Base-by-base conservation (phyloP, 129 eudicot species). In the Rutidosis leptorrhynchoides region DNA sequence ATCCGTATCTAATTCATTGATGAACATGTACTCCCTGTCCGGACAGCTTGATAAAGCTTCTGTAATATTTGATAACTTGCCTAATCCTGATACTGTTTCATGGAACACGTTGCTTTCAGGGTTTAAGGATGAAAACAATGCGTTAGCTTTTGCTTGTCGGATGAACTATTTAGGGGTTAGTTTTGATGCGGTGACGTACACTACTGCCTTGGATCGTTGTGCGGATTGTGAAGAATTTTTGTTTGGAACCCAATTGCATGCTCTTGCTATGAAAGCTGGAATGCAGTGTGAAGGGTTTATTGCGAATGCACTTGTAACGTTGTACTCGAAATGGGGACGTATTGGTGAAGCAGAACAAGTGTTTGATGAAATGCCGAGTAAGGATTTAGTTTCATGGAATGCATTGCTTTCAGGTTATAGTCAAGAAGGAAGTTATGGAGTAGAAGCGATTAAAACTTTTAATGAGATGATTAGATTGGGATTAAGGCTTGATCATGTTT, bases 301-400 rank as follows among this genome's bases (percentile, higher is more conserved):
- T 43, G 98, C 88, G 20, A 93, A 93, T 49, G 86, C 92, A 23
- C 91, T 93, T 46, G 65, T 93, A 20, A 81, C 95, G 1, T 42
- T 89, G 82, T 93, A 93, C 54, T 74, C 92, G 1, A 88, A 84
- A 78, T 75, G 85, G 83, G 90, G 83, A 17, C 68, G 33, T 8
- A 62, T 86, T 28, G 64, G 27, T 40, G 95, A 89, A 12, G 98
- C 96, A 17, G 83, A 79, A 30, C 80, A 58, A 65, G 83, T 84
- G 68, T 93, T 93, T 40, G 32, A 68, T 74, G 84, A 82, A 64
- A 93, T 93, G 84, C 81, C 83, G 2, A 45, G 53, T 28, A 93
- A 72, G 63, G 96, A 93, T 79, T 68, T 80, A 71, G 90, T 93
- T 24, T 88, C 98, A 0, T 93, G 96, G 96, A 93, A 93, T 37